phyloP scores from a whole-genome alignment of 805 yeast genomes.

The Lipomyces anomalus region DNA sequence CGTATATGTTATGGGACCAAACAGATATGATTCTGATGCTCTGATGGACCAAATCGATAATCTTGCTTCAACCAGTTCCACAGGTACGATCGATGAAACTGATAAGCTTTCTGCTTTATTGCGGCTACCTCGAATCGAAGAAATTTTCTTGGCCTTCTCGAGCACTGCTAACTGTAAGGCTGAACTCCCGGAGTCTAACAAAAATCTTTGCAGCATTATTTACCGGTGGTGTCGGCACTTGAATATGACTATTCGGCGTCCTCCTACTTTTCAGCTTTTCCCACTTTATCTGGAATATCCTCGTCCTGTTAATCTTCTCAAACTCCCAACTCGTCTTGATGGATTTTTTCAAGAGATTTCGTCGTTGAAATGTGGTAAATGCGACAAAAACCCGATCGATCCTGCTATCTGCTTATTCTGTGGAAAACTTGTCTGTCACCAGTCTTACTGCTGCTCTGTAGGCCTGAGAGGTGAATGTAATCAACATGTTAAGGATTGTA shows the following conservation, averaged over 20 bases:
- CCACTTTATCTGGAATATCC: slow-evolving; percentile 43
- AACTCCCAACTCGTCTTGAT: slow-evolving; percentile 63
- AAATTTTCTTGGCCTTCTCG: slow-evolving; percentile 5
- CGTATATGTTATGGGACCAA: slow-evolving; percentile 49
- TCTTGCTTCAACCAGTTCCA: slow-evolving; percentile 15
- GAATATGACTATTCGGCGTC: slow-evolving; percentile 13
- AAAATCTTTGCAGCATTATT: slow-evolving; percentile 3
- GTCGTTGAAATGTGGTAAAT: slow-evolving; percentile 32
- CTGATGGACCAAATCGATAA: slow-evolving; percentile 3
- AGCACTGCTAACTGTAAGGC: not conserved
- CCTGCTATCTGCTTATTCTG: slow-evolving; percentile 87
- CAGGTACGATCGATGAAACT: slow-evolving; percentile 42
- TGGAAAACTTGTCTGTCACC: slow-evolving; percentile 63
- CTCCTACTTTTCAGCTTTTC: slow-evolving; percentile 5
- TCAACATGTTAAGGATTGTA: slow-evolving; percentile 54
- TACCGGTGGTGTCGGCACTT: slow-evolving; percentile 20
- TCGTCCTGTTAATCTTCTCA: slow-evolving; percentile 53
- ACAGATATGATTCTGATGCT: slow-evolving; percentile 34
- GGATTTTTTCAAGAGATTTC: slow-evolving; percentile 54
- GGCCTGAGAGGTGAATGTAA: slow-evolving; percentile 67
- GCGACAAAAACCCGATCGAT: slow-evolving; percentile 41
- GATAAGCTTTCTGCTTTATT: slow-evolving; percentile 49
- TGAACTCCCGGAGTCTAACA: not conserved
- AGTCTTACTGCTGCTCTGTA: slow-evolving; percentile 43
- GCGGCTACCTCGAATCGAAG: slow-evolving; percentile 34